Base-by-base conservation (phyloP, 805 yeast species). In the Grigorovia yakushimaensis region DNA sequence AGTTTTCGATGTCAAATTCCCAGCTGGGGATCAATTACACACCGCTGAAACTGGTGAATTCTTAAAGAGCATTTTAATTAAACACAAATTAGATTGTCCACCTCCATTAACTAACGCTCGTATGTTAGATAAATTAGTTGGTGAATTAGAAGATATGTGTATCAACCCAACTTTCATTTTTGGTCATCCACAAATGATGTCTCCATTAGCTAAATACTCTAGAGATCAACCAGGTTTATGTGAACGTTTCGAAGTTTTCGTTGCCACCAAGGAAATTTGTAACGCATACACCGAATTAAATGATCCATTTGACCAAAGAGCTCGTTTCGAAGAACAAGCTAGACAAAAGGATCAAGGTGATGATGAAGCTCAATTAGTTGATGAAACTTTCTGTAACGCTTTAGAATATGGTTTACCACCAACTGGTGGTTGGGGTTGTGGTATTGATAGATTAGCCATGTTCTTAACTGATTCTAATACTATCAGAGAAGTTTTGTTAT, bases 121-220 rank as follows among this genome's bases (percentile, higher is more conserved):
- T 74, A 91, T 91, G 97, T 81, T 93, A 67, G 98, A 93, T 77
- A 89, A 87, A 76, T 81, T 91, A 54, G 96, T 91, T 59, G 98
- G 98, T 65, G 97, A 88, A 68, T 79, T 84, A 68, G 98, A 91
- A 75, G 97, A 89, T 63, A 75, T 80, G 46, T 87, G 94, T 66
- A 85, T 91, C 71, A 93, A 87, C 77, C 98, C 98, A 60, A 93
- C 98, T 42, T 91, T 91, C 71, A 86, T 91, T 69, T 89, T 88
- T 63, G 98, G 98, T 60, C 98, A 91, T 70, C 98, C 98, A 50
- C 97, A 91, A 74, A 88, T 91, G 94, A 91, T 91, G 98, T 91
- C 98, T 49, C 98, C 98, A 56, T 78, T 91, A 71, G 98, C 98
- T 66, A 91, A 91, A 76, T 87, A 86, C 73, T 86, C 91, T 67